Evolutionary conservation across 2,329 filamentous ascomycete genomes (phyloP).

Genomic region (Colletotrichum simmondsii): DNA sequence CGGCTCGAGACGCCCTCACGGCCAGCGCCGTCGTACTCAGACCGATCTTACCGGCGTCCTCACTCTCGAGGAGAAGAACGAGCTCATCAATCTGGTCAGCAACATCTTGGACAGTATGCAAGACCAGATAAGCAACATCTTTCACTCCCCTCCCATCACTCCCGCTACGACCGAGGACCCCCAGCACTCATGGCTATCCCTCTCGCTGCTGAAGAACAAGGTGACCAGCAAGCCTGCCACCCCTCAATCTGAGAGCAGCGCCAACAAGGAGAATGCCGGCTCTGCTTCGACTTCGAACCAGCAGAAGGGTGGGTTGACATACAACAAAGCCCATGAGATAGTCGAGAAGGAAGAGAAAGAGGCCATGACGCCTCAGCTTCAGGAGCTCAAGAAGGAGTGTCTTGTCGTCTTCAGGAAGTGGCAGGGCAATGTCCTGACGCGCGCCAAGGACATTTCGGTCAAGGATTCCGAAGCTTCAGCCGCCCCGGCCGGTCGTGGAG

Average conservation of each 20-base stretch:
- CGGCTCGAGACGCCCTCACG: conserved; percentile 27
- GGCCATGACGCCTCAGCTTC: conserved; percentile 37
- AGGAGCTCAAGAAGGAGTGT: conserved; percentile 75
- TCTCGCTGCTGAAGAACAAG: conserved; percentile 43
- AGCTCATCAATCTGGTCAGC: conserved; percentile 62
- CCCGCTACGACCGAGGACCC: conserved; percentile 44
- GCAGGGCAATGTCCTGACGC: conserved; percentile 75
- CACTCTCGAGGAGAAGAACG: conserved; percentile 58
- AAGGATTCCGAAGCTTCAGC: conserved; percentile 48
- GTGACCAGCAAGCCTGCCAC: background rate
- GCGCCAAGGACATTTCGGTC: conserved; percentile 75
- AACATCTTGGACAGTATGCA: conserved; percentile 67
- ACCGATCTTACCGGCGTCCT: conserved; percentile 64
- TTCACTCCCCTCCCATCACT: conserved; percentile 57
- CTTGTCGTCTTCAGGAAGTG: conserved; percentile 83
- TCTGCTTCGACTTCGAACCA: conserved; percentile 24
- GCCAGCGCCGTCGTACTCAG: conserved; percentile 28
- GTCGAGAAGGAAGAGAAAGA: conserved; percentile 46
- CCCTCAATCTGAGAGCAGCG: conserved; percentile 13
- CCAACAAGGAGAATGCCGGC: conserved; percentile 22
- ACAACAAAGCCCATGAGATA: conserved; percentile 41
- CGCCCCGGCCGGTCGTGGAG: conserved; percentile 44
- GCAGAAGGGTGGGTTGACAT: conserved; percentile 36
- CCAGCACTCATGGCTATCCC: conserved; percentile 48
- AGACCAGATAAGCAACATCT: conserved; percentile 61